A percentile compares a stretch with the other conserved stretches of the same genome.
These are phyloP conservation scores for Helichrysum umbraculigerum DNA, from an alignment of 129 eudicot species.

Conservation along the genomic window DNA sequence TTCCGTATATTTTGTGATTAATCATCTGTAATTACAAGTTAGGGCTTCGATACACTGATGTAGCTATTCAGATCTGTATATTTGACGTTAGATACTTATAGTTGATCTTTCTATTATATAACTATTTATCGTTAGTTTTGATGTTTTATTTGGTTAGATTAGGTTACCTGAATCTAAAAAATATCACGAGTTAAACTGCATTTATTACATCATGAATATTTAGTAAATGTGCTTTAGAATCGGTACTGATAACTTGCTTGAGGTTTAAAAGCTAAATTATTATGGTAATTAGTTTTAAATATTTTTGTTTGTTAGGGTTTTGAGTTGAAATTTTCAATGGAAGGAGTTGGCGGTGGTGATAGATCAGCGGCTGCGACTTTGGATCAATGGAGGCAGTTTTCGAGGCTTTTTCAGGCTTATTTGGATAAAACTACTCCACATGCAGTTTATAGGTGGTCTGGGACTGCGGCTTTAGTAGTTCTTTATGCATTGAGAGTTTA, in stretches of 20 bases:
- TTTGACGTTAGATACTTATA: neutral
- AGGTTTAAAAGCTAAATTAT: neutral
- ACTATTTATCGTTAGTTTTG: neutral
- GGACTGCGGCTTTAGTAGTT: slow-evolving; percentile 49
- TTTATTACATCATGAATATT: slow-evolving; percentile 10
- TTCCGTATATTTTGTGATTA: neutral
- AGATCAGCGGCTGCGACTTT: slow-evolving; percentile 48
- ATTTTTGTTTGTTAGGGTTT: slow-evolving; percentile 34
- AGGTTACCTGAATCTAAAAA: neutral
- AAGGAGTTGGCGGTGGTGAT: slow-evolving; percentile 61
- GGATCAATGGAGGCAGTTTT: slow-evolving; percentile 65
- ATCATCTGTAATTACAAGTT: neutral
- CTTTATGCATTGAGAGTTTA: slow-evolving; percentile 64
- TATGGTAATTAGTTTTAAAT: slow-evolving; percentile 13
- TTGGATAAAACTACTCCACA: slow-evolving; percentile 86
- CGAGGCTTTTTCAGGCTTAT: slow-evolving; percentile 65
- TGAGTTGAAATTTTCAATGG: slow-evolving; percentile 49
- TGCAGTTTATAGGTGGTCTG: slow-evolving; percentile 72
- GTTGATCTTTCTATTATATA: neutral
- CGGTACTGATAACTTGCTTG: neutral
- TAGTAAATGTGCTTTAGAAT: neutral
- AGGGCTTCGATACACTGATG: slow-evolving; percentile 4
- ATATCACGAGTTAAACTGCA: slow-evolving; percentile 19
- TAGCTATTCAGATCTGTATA: slow-evolving; percentile 28
- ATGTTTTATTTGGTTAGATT: neutral